Base-by-base conservation (phyloP, 495 filamentous ascomycete species). In the Bacidia gigantensis region DNA sequence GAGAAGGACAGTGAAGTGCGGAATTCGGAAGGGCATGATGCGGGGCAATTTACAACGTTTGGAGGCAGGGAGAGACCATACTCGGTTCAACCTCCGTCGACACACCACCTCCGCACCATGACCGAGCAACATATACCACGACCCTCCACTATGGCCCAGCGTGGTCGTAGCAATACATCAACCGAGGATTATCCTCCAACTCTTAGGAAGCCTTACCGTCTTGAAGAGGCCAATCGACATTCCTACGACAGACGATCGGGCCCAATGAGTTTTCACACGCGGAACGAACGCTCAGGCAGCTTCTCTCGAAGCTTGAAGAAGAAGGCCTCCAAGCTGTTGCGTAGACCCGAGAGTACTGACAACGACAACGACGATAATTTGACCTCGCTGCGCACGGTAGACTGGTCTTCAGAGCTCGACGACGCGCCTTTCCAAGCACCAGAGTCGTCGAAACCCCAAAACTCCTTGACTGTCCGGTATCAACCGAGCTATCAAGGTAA, bases 311-410 rank as follows among this genome's bases (percentile, higher is more conserved):
- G 69, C 9, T 61, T 75, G 41, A 58, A 75, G 29, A 60, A 67
- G 40, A 71, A 72, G 35, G 72, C 72, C 2, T 74, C 73, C 38
- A 72, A 71, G n/a, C 70, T 77, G 29, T 62, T 77, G 21, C 71
- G 68, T 21, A 69, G 73, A 29, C 70, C 74, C 52, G 72, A 73
- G 1, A 77, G 73, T 58, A 35, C 14, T 14, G 7, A 35, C 29
- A 14, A 35, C 29, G 29, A 35, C 29, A 14, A 35, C 5, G 74
- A 72, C 49, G 67, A 72, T 56, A 71, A 71, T 42, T 67, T 77
- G 50, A 66, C 68, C 52, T 69, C 69, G 46, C 68, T 69, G 14
- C 56, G 72, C 11, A 54, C 51, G 1, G 12, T 54, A 32, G 54
- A 59, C 44, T 62, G 59, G 57, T 65, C 71, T 47, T 69, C 73